Evolutionary conservation across 2,329 filamentous ascomycete genomes (phyloP).

Genomic region (Bipolaris zeicola): DNA sequence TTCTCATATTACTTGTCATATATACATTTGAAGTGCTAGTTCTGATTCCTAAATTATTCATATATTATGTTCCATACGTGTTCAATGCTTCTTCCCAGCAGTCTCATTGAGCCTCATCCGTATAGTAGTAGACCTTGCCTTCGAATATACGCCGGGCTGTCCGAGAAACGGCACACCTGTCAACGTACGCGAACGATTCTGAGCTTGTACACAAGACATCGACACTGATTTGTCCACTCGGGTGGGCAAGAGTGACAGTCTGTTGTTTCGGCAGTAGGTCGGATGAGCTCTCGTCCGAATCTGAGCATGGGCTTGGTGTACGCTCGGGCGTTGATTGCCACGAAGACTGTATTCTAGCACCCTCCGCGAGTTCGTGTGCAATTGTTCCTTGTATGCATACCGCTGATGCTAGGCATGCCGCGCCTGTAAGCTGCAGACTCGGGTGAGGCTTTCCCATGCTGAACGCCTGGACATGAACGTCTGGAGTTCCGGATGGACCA

Average conservation of each 20-base stretch:
- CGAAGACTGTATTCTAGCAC: not conserved
- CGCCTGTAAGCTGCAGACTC: constrained; percentile 42
- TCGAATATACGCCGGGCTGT: constrained; percentile 43
- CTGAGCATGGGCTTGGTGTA: constrained; percentile 18
- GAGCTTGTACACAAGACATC: constrained; percentile 27
- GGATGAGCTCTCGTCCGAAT: constrained; percentile 3
- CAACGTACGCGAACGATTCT: constrained; percentile 24
- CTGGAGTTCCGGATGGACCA: not conserved
- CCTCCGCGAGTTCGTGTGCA: constrained; percentile 21
- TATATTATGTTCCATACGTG: not conserved
- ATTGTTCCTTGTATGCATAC: constrained; percentile 38
- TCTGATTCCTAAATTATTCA: not conserved
- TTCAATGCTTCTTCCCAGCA: not conserved
- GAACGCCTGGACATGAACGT: constrained; percentile 33
- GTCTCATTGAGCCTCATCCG: not conserved
- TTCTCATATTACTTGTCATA: too few relatives aligned
- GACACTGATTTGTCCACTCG: constrained; percentile 35
- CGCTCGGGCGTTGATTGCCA: constrained; percentile 14
- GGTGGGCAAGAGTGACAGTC: constrained; percentile 27
- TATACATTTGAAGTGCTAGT: not conserved
- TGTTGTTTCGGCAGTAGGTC: constrained; percentile 6
- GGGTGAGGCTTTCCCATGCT: constrained; percentile 44
- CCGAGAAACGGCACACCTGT: constrained; percentile 38
- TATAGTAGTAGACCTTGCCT: constrained; percentile 16
- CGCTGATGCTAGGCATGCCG: constrained; percentile 38